phyloP scores from a whole-genome alignment of 306 rosid species.

The Glycine tomentella region DNA sequence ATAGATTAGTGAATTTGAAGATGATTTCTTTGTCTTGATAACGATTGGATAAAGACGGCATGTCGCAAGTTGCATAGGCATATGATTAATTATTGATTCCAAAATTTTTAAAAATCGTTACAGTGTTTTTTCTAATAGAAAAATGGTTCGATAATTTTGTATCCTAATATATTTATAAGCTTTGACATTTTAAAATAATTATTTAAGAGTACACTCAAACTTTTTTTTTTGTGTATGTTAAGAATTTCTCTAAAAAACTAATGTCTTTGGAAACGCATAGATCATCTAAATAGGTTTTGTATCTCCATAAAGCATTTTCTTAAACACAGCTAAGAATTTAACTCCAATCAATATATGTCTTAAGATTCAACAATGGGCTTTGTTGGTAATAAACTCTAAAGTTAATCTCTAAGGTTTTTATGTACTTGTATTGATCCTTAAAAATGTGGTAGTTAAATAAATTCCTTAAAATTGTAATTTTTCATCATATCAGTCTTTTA shows the following conservation, averaged over 20 bases:
- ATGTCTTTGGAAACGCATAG: not conserved
- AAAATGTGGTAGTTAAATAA: not conserved
- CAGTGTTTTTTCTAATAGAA: not conserved
- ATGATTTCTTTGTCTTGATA: slow-evolving; percentile 43
- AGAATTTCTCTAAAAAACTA: not conserved
- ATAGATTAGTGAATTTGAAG: slow-evolving; percentile 41
- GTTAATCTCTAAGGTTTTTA: too few species aligned
- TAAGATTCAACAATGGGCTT: not conserved
- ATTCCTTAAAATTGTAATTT: not conserved
- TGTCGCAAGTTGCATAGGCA: slow-evolving; percentile 33
- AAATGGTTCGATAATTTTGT: not conserved
- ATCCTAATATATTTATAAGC: not conserved
- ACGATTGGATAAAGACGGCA: slow-evolving; percentile 50
- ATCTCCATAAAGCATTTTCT: not conserved
- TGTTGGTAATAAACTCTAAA: too few species aligned
- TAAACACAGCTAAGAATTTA: not conserved
- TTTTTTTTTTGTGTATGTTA: not conserved
- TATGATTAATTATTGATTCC: not conserved
- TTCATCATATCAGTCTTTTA: not conserved
- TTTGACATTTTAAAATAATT: not conserved
- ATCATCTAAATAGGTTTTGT: not conserved
- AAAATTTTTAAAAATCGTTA: not conserved
- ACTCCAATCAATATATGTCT: not conserved
- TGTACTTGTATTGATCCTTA: not conserved
- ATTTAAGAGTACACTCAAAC: not conserved